These are phyloP conservation scores for Metarhizium humberi DNA, from an alignment of 2,329 filamentous ascomycete genomes.

Conservation along the genomic window DNA sequence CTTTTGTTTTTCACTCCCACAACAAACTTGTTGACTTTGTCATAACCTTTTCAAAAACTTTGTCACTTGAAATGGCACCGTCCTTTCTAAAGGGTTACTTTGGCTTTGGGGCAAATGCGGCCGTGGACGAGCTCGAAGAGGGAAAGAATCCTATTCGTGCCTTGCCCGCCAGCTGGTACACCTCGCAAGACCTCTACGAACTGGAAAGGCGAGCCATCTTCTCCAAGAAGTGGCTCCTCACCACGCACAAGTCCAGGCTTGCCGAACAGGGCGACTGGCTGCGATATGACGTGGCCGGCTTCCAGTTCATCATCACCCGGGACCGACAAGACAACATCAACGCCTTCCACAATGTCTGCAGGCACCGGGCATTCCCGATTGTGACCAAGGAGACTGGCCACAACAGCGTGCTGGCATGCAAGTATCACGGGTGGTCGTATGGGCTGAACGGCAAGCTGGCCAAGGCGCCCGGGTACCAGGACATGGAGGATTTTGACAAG, in stretches of 20 bases:
- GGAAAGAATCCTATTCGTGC: constrained; percentile 19
- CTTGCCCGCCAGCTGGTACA: constrained; percentile 43
- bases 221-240: constrained; percentile 46
- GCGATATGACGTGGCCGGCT: constrained; percentile 44
- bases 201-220: constrained; percentile 49
- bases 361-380: constrained; percentile 51
- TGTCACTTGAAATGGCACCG: constrained; percentile 7
- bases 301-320: constrained; percentile 42
- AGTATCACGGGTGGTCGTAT: constrained; percentile 56
- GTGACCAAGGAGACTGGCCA: constrained; percentile 41
- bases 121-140: constrained; percentile 15
- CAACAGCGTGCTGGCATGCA: constrained; percentile 45
- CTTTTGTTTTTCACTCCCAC: background rate
- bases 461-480: constrained; percentile 51
- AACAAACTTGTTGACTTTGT: background rate
- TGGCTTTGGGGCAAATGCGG: constrained; percentile 20
- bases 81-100: constrained; percentile 28
- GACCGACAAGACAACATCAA: constrained; percentile 44
- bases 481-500: constrained; percentile 46
- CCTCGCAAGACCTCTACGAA: constrained; percentile 43
- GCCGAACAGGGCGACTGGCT: constrained; percentile 46
- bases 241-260: constrained; percentile 42
- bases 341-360: constrained; percentile 54
- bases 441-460: constrained; percentile 46
- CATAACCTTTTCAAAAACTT: background rate